Evolutionary conservation across 257 asterid genomes (phyloP).

Genomic region (Solanum bukasovii): DNA sequence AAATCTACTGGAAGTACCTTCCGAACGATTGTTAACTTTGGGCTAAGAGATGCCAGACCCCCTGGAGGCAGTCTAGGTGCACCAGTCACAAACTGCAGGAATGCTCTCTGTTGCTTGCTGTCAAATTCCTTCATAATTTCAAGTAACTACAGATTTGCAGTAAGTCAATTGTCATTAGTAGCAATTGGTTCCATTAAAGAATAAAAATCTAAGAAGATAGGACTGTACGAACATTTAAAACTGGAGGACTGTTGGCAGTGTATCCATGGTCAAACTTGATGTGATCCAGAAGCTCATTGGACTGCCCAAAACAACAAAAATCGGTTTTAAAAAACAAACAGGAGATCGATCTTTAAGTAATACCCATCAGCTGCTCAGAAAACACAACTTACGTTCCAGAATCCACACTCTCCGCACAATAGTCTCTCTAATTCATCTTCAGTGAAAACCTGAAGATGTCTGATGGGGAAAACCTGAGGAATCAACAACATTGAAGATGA

Average conservation of each 20-base stretch:
- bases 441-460: conserved; percentile 62
- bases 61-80: conserved; percentile 94
- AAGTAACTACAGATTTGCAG: conserved; percentile 39
- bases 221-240: conserved; percentile 43
- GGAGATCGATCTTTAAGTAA: neutral
- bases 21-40: conserved; percentile 84
- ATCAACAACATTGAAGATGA: neutral
- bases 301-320: conserved; percentile 26
- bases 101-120: conserved; percentile 66
- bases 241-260: conserved; percentile 80
- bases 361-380: neutral
- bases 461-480: conserved; percentile 73
- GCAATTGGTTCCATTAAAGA: neutral
- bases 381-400: conserved; percentile 62
- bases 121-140: conserved; percentile 79
- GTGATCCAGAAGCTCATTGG: conserved; percentile 71
- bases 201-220: neutral
- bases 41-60: conserved; percentile 89
- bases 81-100: conserved; percentile 93
- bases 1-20: conserved; percentile 36
- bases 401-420: conserved; percentile 74
- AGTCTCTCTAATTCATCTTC: conserved; percentile 86
- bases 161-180: neutral
- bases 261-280: conserved; percentile 94
- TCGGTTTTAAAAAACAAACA: neutral